Evolutionary conservation across 1,139 yeast species (phyloP).

Genomic region (Blastobotrys arbuscula): DNA sequence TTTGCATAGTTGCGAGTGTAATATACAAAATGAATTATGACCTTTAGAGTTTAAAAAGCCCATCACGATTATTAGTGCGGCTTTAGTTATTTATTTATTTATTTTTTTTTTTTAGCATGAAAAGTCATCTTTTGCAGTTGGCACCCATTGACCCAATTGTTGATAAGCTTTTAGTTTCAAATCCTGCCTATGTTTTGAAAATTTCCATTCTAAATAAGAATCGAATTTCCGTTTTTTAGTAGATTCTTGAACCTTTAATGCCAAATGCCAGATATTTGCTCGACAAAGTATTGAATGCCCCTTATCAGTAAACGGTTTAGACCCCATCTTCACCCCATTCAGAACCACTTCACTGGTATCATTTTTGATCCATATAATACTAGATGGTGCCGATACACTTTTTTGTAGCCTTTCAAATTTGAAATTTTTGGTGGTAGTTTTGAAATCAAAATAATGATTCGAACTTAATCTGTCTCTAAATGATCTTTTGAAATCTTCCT

Average conservation of each 20-base stretch:
- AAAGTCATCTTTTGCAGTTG: constrained; percentile 31
- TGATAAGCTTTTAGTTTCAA: constrained; percentile 23
- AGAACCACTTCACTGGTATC: constrained; percentile 26
- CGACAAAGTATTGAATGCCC: constrained; percentile 27
- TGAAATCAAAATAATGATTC: constrained; percentile 6
- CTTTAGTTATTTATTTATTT: constrained; percentile 3
- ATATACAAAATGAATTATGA: too few relatives aligned
- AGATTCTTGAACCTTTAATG: neutral
- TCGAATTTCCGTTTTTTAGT: constrained; percentile 5
- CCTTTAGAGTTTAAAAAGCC: too few relatives aligned
- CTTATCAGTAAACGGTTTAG: constrained; percentile 24
- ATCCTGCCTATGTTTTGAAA: constrained; percentile 16
- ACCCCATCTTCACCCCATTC: constrained; percentile 34
- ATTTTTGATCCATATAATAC: constrained; percentile 20
- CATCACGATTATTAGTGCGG: too few relatives aligned
- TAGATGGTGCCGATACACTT: constrained; percentile 23
- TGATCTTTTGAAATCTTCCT: constrained; percentile 43
- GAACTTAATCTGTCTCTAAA: constrained; percentile 18
- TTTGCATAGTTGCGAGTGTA: too few relatives aligned
- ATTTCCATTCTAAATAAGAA: constrained; percentile 17
- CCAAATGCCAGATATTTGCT: constrained; percentile 11
- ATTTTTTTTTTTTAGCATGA: neutral
- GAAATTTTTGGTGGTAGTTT: constrained; percentile 17
- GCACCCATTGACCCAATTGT: constrained; percentile 27
- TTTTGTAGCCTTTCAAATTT: constrained; percentile 13